Base-by-base conservation (phyloP, 345 rosid species). In the Camelina hispida region DNA sequence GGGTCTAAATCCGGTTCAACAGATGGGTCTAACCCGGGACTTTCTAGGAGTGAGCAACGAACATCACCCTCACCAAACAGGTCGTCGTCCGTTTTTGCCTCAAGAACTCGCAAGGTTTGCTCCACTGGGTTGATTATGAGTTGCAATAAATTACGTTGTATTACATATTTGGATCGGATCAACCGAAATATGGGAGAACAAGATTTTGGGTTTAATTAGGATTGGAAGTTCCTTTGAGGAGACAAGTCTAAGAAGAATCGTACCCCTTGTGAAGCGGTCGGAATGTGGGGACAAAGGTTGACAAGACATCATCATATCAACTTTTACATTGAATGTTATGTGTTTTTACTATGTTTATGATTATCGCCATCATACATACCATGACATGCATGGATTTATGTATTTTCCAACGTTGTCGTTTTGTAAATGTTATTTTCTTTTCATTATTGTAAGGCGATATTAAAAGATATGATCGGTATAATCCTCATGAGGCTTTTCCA, bases 21-120 rank as follows among this genome's bases (percentile, higher is more conserved):
- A 77, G 18, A 78, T 78, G 78, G 69, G 83, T 42, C 53, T 85
- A 61, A 93, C 98, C 1, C 75, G 97, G 69, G 98, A 93, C 71
- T 93, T 93, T 71, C 93, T 93, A 10, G 97, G 97, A 47, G 82
- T 88, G 76, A 73, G 91, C 38, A 80, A 82, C n/a, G 96, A 81
- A 35, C 63, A 78, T 71, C 62, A 72, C 42, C 77, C 69, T 52
- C 68, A 59, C n/a, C 85, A 80, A 55, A 69, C 84, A 0, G 79
- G 76, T 40, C 82, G 85, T 30, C 87, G 87, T 28, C 84, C 87
- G 69, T 82, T 78, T 25, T 35, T 63, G 52, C 84, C 89, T 2
- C 91, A 86, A 47, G 96, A 93, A 69, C 77, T 91, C 0, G 94
- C 88, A 42, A 88, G 85, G 78, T 85, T 93, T 71, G 89, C 96